These are phyloP conservation scores for Clavulina sp. DNA, from an alignment of 768 basidiomycete genomes.

Conservation along the genomic window DNA sequence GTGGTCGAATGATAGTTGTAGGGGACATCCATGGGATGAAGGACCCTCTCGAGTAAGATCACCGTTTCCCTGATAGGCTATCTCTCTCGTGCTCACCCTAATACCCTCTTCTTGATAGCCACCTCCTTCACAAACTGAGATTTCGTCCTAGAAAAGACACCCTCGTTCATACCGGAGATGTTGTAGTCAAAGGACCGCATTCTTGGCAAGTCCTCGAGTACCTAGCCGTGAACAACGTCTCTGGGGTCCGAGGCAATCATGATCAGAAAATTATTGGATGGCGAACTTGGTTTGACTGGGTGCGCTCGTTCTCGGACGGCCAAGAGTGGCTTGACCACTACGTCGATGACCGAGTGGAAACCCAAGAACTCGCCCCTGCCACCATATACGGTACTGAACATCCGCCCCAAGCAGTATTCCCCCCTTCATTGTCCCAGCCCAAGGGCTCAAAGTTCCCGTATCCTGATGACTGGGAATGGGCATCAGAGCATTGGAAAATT, in stretches of 20 bases:
- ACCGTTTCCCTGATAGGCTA: neutral
- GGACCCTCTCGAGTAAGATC: constrained; percentile 41
- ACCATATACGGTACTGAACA: constrained; percentile 12
- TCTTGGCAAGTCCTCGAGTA: constrained; percentile 47
- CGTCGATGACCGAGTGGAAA: constrained; percentile 19
- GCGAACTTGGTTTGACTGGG: constrained; percentile 76
- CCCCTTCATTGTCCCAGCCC: too few species aligned
- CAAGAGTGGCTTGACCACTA: constrained; percentile 36
- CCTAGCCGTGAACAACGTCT: constrained; percentile 38
- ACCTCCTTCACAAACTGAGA: constrained; percentile 40
- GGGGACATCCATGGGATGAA: constrained; percentile 85
- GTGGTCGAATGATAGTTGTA: constrained; percentile 46
- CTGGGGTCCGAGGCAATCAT: constrained; percentile 85
- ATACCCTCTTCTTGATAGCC: constrained; percentile 22
- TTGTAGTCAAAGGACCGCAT: constrained; percentile 48
- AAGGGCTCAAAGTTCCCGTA: constrained; percentile 26
- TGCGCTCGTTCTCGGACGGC: constrained; percentile 28
- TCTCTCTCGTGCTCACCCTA: constrained; percentile 4
- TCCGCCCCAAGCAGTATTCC: constrained; percentile 19
- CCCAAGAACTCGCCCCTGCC: too few species aligned
- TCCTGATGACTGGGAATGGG: constrained; percentile 56
- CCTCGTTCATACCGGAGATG: constrained; percentile 71
- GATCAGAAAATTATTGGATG: constrained; percentile 86
- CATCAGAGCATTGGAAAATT: constrained; percentile 58
- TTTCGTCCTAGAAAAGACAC: constrained; percentile 46